phyloP scores from a whole-genome alignment of 371 early-diverging fungal species.

The Rhizopus stolonifer region DNA sequence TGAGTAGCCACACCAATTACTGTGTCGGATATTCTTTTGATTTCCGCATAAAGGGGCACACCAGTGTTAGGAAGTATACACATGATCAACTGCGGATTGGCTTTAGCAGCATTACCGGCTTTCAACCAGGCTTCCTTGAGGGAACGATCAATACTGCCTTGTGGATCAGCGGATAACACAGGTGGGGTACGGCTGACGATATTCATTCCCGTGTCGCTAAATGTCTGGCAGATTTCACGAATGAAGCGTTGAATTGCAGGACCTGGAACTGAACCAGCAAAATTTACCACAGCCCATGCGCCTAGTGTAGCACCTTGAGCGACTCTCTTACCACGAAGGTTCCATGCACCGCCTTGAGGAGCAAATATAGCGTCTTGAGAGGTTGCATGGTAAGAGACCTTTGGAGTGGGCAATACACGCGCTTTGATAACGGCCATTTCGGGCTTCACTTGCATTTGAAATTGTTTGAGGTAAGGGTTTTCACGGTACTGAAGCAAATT shows the following conservation, averaged over 20 bases:
- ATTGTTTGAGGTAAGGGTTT: constrained; percentile 57
- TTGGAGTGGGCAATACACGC: constrained; percentile 75
- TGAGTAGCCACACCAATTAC: constrained; percentile 85
- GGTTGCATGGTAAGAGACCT: constrained; percentile 60
- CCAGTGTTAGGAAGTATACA: constrained; percentile 83
- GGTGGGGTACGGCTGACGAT: constrained; percentile 64
- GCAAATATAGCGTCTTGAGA: constrained; percentile 60
- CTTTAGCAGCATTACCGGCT: constrained; percentile 66
- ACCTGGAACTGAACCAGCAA: constrained; percentile 34
- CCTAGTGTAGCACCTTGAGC: constrained; percentile 69
- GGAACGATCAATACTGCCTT: constrained; percentile 62
- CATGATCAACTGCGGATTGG: constrained; percentile 73
- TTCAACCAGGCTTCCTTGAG: constrained; percentile 65
- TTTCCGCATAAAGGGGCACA: constrained; percentile 80
- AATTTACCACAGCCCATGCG: constrained; percentile 78
- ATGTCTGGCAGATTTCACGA: constrained; percentile 48
- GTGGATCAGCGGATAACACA: constrained; percentile 65
- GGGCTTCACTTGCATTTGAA: constrained; percentile 62
- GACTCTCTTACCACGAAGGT: constrained; percentile 80
- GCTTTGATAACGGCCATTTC: constrained; percentile 60
- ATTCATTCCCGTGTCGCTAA: constrained; percentile 64
- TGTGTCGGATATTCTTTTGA: constrained; percentile 93
- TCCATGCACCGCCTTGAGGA: constrained; percentile 86
- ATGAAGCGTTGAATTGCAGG: constrained; percentile 52
- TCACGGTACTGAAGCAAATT: constrained; percentile 45